Base-by-base conservation (phyloP, 1,284 basidiomycete species). In the Apiotrichum siamense region DNA sequence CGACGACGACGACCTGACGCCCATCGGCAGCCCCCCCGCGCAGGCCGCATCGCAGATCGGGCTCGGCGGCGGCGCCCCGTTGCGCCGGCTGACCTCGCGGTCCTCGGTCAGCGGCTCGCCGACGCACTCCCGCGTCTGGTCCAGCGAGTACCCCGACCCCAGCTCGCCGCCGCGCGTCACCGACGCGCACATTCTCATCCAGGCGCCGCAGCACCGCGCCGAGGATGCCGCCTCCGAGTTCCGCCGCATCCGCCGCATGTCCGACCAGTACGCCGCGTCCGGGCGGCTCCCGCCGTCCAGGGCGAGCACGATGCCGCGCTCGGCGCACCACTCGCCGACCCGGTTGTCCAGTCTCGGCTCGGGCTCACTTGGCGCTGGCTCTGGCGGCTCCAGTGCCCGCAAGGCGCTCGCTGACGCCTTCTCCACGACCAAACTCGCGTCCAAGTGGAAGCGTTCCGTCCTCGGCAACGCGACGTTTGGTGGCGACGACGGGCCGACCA, bases 131-230 rank as follows among this genome's bases (percentile, higher is more conserved):
- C 4, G 13, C 13, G 20, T n/a, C 4, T 43, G 41, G 41, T 32
- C 33, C 3, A 27, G 42, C n/a, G 37, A 48, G 15, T 58, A 59
- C 33, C 24, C 63, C 7, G 63, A 67, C 11, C 67, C 67, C 0
- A 52, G 63, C 31, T 72, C 69, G 0, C 69, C 69, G 1, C 69
- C 69, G 4, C 47, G 58, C 3, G 35, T 71, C 2, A 59, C 65
- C 0, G 58, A 58, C 17, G 60, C 59, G 17, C 66, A 69, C 21
- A 64, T 69, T 25, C 37, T 69, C n/a, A 67, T 70, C 35, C 63
- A 67, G 33, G 63, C 63, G 2, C 38, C 61, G 1, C 38, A 35
- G 49, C 47, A 25, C 7, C 37, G 41, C n/a, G 49, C 36, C 25
- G 54, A 48, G 15, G 49, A 55, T 21, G 53, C 53, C 5, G 52